These are phyloP conservation scores for Auricularia heimuer DNA, from an alignment of 768 basidiomycete genomes.

Conservation along the genomic window DNA sequence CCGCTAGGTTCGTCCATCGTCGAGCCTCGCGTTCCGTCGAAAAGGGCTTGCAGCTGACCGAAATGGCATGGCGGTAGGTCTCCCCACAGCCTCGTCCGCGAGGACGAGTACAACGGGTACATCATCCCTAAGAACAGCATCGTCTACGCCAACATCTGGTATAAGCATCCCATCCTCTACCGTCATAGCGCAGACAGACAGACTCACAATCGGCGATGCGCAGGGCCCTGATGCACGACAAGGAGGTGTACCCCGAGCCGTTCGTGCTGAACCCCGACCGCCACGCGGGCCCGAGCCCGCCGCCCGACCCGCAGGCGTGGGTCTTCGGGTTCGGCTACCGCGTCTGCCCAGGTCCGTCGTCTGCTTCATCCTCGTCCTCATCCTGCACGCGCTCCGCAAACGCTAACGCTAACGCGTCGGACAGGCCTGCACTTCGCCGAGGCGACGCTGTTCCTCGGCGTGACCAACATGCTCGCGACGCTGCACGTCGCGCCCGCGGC, in stretches of 20 bases:
- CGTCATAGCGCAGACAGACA: neutral
- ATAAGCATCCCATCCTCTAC: neutral
- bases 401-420: neutral
- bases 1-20: neutral
- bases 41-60: neutral
- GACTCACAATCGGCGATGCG: neutral
- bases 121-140: conserved; percentile 19
- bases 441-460: neutral
- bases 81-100: conserved; percentile 17
- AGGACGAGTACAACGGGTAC: conserved; percentile 21
- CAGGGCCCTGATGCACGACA: conserved; percentile 14
- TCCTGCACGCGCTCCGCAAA: too few species aligned
- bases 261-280: conserved; percentile 17
- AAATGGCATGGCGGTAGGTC: conserved; percentile 6
- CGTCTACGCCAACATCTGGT: conserved; percentile 24
- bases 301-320: neutral
- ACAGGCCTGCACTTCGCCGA: neutral
- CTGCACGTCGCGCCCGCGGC: neutral
- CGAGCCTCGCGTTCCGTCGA: neutral
- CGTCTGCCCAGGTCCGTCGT: neutral
- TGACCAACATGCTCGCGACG: neutral
- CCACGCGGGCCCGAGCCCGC: neutral
- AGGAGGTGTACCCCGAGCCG: conserved; percentile 15
- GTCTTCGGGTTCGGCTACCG: neutral
- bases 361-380: neutral